Evolutionary conservation across 371 early-diverging fungal genomes (phyloP), one percentile per base, ranked within the genome.

Genomic region (Encephalitozoon cuniculi): DNA sequence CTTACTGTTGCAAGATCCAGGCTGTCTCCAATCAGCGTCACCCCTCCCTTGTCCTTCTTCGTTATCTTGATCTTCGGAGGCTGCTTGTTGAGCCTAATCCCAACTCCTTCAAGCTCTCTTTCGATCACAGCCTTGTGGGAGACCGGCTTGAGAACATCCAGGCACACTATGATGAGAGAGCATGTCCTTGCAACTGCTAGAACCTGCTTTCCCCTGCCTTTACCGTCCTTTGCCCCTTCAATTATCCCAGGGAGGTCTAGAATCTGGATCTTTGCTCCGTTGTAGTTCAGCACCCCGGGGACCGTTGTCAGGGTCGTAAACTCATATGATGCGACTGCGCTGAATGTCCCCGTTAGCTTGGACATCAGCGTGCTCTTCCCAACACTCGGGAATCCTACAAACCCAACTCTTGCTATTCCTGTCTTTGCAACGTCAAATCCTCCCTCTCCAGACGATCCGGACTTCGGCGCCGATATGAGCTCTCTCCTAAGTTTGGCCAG

Each of bases 141-240:
- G 79, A 94, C 82, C 9, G 92, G 90, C 79, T 97, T 96, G 15
- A 94, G 94, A 25, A 95, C 94, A 85, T 97, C 98, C 78, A 99
- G 85, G 88, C 97, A 94, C 87, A 99, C 94, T 82, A 96, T 88
- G 72, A 98, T 88, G 76, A 98, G 82, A 82, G 94, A 94, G 18
- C 96, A 93, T 3, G 99, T 96, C 71, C 94, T 89, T 15, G 97
- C 97, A 2, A 95, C 94, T 37, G 94, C 93, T 79, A 92, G 88
- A 30, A 95, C 97, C 73, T 87, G 87, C 82, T 92, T 89, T 85
- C 99, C 99, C 85, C 98, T 90, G 83, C 99, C 99, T 82, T 94
- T 94, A 71, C 97, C 97, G 82, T 95, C 94, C 76, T 95, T 90
- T 66, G 99, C 99, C 70, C 98, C 99, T 84, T 96, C 96, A 77